Conservation (phyloP, 2,329 filamentous ascomycete species). For the Sphaerulina populicola region DNA sequence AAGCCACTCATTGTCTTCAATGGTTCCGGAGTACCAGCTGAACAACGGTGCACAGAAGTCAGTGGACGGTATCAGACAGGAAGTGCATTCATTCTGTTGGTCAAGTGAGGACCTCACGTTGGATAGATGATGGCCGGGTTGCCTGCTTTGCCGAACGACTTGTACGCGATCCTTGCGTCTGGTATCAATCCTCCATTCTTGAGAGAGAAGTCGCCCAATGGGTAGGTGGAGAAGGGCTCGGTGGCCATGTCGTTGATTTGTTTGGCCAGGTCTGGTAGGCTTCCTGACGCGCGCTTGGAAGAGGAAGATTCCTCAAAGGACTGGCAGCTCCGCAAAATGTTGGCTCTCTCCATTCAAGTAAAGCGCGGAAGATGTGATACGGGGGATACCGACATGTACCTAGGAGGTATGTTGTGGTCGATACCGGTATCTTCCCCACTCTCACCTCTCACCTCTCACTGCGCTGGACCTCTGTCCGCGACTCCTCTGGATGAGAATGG, state of each 20-base stretch:
- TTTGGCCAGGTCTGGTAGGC: background rate
- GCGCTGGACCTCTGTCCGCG: too few species aligned
- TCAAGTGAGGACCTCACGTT: constrained; percentile 31
- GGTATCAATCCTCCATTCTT: constrained; percentile 55
- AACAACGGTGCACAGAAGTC: too few species aligned
- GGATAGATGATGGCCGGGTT: constrained; percentile 66
- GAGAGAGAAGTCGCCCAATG: constrained; percentile 43
- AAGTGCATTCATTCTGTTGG: too few species aligned
- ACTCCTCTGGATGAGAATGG: too few species aligned
- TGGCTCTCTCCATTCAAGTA: background rate
- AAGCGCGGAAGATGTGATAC: background rate
- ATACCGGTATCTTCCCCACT: too few species aligned
- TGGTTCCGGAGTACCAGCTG: constrained; percentile 59
- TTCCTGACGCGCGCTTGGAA: background rate
- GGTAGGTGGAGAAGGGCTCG: constrained; percentile 40
- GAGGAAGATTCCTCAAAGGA: constrained; percentile 1
- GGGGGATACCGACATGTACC: too few species aligned
- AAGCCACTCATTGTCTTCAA: constrained; percentile 68
- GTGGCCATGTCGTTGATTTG: constrained; percentile 12
- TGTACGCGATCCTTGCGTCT: constrained; percentile 64
- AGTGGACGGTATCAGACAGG: too few species aligned
- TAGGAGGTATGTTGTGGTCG: background rate
- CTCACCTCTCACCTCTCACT: too few species aligned
- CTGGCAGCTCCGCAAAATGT: constrained; percentile 4
- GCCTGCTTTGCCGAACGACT: constrained; percentile 58